Percentiles rank a stretch among this genome's conserved stretches.
phyloP scores from a whole-genome alignment of 495 filamentous ascomycete species.

The Neurospora tetrasperma region DNA sequence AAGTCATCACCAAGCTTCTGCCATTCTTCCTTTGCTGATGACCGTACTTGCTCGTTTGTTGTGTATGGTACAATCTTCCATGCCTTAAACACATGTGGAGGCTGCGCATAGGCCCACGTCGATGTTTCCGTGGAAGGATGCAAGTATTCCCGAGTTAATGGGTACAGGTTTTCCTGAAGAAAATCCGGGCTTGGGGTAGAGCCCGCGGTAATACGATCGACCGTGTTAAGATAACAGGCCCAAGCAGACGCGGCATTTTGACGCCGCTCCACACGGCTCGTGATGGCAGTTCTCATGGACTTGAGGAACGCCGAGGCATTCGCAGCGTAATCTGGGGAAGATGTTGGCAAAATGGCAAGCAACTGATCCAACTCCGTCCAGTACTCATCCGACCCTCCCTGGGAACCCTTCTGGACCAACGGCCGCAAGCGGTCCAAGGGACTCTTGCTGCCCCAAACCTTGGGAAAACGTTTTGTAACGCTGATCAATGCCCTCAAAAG shows the following conservation, averaged over 20 bases:
- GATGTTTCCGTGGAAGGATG: slow-evolving; percentile 27
- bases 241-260: slow-evolving; percentile 57
- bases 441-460: slow-evolving; percentile 60
- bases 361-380: slow-evolving; percentile 59
- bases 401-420: slow-evolving; percentile 78
- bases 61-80: slow-evolving; percentile 18
- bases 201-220: slow-evolving; percentile 37
- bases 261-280: slow-evolving; percentile 60
- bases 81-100: slow-evolving; percentile 20
- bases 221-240: slow-evolving; percentile 56
- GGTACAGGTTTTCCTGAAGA: slow-evolving; percentile 35
- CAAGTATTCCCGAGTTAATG: slow-evolving; percentile 30
- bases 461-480: slow-evolving; percentile 52
- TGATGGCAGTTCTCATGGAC: slow-evolving; percentile 58
- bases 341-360: slow-evolving; percentile 46
- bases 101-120: slow-evolving; percentile 22
- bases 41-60: slow-evolving; percentile 10
- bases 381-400: slow-evolving; percentile 54
- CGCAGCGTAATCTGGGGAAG: slow-evolving; percentile 37
- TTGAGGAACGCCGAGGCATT: slow-evolving; percentile 46
- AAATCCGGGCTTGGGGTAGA: slow-evolving; percentile 26
- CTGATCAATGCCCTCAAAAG: slow-evolving; percentile 51
- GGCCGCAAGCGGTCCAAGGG: slow-evolving; percentile 51
- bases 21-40: slow-evolving; percentile 34
- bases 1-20: slow-evolving; percentile 42